These are phyloP conservation scores for Chenopodium suecicum DNA, from an alignment of 148 eudicot species.

Conservation along the genomic window DNA sequence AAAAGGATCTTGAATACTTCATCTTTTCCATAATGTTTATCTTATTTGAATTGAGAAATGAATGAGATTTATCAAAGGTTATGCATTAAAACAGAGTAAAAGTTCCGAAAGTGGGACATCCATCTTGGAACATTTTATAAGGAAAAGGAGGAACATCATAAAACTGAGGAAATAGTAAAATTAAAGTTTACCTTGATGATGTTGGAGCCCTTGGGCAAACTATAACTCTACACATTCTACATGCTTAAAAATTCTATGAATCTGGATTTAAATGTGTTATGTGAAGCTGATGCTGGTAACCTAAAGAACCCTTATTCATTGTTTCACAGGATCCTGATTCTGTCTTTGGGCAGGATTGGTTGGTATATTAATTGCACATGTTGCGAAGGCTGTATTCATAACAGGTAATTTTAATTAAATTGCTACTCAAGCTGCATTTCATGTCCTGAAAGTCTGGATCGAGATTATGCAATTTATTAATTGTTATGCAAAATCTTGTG, in stretches of 20 bases:
- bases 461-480: not conserved
- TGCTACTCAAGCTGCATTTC: not conserved
- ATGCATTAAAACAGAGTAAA: not conserved
- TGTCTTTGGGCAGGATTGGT: slow-evolving; percentile 74
- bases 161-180: not conserved
- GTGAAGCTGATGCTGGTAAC: slow-evolving; percentile 2
- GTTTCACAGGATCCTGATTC: slow-evolving; percentile 40
- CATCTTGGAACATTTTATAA: not conserved
- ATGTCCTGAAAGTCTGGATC: slow-evolving; percentile 1
- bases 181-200: not conserved
- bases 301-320: slow-evolving; percentile 20
- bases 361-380: slow-evolving; percentile 81
- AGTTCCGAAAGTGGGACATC: not conserved
- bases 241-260: not conserved
- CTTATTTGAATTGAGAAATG: not conserved
- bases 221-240: not conserved
- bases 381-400: slow-evolving; percentile 66
- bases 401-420: slow-evolving; percentile 53
- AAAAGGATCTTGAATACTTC: not conserved
- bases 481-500: not conserved
- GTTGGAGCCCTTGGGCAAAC: not conserved
- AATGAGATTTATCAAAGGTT: not conserved
- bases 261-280: not conserved
- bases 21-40: not conserved
- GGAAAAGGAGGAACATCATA: not conserved